phyloP scores from a whole-genome alignment of 208 protist genomes.

The Acanthamoeba comandoni region DNA sequence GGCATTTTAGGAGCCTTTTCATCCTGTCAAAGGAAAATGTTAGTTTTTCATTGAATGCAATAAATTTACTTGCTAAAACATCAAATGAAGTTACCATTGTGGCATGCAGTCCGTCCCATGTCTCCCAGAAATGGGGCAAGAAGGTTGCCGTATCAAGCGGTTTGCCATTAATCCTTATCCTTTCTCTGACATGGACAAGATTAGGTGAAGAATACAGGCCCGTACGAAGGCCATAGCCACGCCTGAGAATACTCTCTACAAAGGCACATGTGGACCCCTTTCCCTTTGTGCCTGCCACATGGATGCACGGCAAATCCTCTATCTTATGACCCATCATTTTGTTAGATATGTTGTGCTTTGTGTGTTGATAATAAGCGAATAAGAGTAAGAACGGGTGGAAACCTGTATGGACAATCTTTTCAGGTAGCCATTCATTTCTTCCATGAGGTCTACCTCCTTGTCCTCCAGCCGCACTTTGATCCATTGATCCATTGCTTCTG shows the following conservation, averaged over 20 bases:
- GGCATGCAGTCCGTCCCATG: constrained; percentile 38
- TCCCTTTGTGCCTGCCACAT: constrained; percentile 83
- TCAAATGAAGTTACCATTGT: no score
- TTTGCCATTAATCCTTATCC: constrained; percentile 81
- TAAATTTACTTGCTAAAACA: no score
- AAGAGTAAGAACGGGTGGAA: background rate
- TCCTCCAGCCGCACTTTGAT: constrained; percentile 1
- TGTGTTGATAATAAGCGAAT: background rate
- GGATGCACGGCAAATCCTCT: constrained; percentile 69
- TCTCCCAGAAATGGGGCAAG: constrained; percentile 61
- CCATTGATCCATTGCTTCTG: constrained; percentile 17
- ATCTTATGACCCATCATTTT: constrained; percentile 3
- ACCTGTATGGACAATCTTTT: background rate
- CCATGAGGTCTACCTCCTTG: constrained; percentile 30
- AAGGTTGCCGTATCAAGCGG: constrained; percentile 72
- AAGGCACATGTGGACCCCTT: constrained; percentile 83
- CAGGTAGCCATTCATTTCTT: constrained; percentile 39
- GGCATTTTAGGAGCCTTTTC: constrained; percentile 69
- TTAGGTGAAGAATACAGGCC: constrained; percentile 82
- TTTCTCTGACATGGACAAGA: constrained; percentile 76
- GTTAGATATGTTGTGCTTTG: background rate
- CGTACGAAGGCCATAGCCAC: constrained; percentile 75
- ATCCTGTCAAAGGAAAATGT: background rate
- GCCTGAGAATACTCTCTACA: constrained; percentile 77
- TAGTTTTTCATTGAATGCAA: background rate